A percentile compares a stretch with the other conserved stretches of the same genome.
Conservation (phyloP, 202 grass and related monocot species). For the Miscanthus sacchariflorus region DNA sequence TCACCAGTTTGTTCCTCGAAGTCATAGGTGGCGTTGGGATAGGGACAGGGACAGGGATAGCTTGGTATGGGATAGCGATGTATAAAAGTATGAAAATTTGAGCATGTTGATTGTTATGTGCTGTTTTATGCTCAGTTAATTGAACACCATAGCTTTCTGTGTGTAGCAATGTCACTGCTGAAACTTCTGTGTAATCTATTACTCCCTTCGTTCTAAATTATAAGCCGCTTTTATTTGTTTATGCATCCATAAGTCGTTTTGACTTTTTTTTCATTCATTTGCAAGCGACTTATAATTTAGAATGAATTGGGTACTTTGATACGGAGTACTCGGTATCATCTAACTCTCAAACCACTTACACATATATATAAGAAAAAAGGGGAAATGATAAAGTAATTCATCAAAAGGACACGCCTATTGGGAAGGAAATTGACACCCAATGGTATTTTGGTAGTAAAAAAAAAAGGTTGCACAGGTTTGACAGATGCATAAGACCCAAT, state of each 20-base stretch:
- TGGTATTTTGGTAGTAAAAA: background rate
- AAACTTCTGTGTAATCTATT: constrained; percentile 7
- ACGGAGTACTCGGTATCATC: background rate
- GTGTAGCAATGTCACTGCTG: background rate
- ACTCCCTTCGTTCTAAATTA: background rate
- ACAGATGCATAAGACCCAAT: constrained; percentile 3
- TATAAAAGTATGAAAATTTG: background rate
- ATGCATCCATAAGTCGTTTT: no score
- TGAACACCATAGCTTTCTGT: background rate
- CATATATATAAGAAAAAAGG: background rate
- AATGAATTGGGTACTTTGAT: no score
- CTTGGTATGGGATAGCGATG: no score
- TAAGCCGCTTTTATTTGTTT: no score
- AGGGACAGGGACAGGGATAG: no score
- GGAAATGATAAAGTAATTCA: background rate
- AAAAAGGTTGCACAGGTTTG: background rate
- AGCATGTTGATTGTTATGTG: background rate
- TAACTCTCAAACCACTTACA: background rate
- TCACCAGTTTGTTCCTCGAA: background rate
- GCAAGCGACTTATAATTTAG: no score
- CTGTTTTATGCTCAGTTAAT: background rate
- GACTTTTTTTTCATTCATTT: no score
- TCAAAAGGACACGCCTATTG: background rate
- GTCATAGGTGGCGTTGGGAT: background rate
- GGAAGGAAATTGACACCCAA: constrained; percentile 6